Base-by-base conservation (phyloP, 495 filamentous ascomycete species). In the Trichodelitschia bisporula region DNA sequence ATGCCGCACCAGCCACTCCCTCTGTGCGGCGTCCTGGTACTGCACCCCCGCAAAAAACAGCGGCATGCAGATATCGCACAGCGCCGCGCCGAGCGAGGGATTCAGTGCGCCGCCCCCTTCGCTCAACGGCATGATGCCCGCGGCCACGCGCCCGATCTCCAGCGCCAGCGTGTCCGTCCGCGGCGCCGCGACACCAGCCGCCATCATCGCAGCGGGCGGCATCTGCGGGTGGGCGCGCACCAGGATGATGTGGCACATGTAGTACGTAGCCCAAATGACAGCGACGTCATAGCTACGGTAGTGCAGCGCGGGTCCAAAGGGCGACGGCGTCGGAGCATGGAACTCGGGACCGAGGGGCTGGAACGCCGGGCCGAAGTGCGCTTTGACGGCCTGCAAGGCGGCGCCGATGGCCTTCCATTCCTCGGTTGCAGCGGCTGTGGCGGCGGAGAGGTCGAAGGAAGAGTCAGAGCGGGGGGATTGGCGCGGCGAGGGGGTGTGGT, bases 171-270 rank as follows among this genome's bases (percentile, higher is more conserved):
- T 45, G 5, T 61, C 64, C 2, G 86, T 92, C 29, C 69, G 59
- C 2, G 52, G 49, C 0, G 79, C 74, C 4, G 69, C 64, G 20
- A 86, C 59, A 8, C 66, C 69, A 0, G 76, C 74, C 4, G 83
- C 77, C 24, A 76, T 58, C 69, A 90, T 84, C 32, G 80, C 71
- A n/a, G 78, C 63, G 0, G 84, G 78, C 3, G 80, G 86, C 82
- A 93, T 91, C 2, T 61, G 65, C 0, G 86, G 86, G 38, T 91
- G 80, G 0, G 72, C 53, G 20, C 86, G 62, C 29, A 78, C 53
- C 14, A 79, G 60, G 28, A 84, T 54, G 29, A 97, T 80, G 17
- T 77, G 59, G 2, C 68, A 70, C 47, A 76, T 74, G 51, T 83
- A 74, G 45, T 72, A 91, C 31, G 77, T 69, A 40, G 67, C 69